Percentiles rank a stretch among this genome's conserved stretches.
phyloP scores from a whole-genome alignment of 2,329 filamentous ascomycete species.

The Apiospora rasikravindrae region DNA sequence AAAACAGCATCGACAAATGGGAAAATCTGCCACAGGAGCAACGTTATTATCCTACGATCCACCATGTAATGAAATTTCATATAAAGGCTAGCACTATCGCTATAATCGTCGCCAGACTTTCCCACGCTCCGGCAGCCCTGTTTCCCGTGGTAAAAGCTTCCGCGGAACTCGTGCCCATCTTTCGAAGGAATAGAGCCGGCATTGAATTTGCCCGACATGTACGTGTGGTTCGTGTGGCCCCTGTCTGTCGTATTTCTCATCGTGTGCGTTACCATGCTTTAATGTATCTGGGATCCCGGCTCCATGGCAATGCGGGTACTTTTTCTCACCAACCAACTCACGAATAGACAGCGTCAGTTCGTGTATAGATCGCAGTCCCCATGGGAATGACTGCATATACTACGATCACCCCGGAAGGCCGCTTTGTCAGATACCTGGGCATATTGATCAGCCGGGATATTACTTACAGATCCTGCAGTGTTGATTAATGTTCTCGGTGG shows the following conservation, averaged over 20 bases:
- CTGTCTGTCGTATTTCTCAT: too few relatives aligned
- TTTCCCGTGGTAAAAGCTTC: not conserved
- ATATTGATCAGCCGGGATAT: not conserved
- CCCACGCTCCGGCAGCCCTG: not conserved
- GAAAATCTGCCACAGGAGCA: too few relatives aligned
- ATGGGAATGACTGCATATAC: not conserved
- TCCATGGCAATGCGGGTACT: too few relatives aligned
- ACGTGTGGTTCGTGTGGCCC: too few relatives aligned
- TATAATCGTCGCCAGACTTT: not conserved
- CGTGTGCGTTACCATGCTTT: too few relatives aligned
- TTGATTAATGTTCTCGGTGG: constrained; percentile 1
- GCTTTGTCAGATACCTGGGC: not conserved
- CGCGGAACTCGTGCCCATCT: not conserved
- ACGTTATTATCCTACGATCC: too few relatives aligned
- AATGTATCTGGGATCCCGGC: too few relatives aligned
- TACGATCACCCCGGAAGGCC: not conserved
- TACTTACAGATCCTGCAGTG: not conserved
- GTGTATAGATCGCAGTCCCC: not conserved
- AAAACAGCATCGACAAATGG: too few relatives aligned
- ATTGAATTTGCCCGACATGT: too few relatives aligned
- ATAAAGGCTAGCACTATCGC: not conserved
- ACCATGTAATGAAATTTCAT: too few relatives aligned
- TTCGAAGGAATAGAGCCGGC: not conserved
- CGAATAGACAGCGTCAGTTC: not conserved
- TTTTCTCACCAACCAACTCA: too few relatives aligned